phyloP scores from a whole-genome alignment of 768 basidiomycete genomes.

The Amanita jacksonii region DNA sequence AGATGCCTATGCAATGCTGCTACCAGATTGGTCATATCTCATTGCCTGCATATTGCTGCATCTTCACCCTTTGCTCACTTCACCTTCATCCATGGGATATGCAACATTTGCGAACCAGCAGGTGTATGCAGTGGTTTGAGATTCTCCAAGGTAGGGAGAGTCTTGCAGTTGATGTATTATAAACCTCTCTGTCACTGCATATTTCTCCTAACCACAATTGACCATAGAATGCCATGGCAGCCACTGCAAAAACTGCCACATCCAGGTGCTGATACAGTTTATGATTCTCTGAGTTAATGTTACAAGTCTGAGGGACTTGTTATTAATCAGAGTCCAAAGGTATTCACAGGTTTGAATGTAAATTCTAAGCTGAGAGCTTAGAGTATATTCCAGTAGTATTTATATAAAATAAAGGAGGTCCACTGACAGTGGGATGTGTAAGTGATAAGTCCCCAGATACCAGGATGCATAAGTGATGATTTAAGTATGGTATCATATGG shows the following conservation, averaged over 20 bases:
- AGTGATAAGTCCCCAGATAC: no score
- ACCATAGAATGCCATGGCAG: slow-evolving; percentile 20
- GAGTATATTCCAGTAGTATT: no score
- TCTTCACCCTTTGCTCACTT: slow-evolving; percentile 12
- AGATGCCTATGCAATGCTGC: slow-evolving; percentile 10
- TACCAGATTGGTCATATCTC: slow-evolving; percentile 13
- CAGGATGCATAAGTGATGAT: no score
- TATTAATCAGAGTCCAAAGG: no score
- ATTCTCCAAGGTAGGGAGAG: background rate
- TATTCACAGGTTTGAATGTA: no score
- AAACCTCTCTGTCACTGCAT: slow-evolving; percentile 5
- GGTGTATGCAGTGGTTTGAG: background rate
- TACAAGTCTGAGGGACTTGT: no score
- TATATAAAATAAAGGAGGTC: no score
- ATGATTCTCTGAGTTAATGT: no score
- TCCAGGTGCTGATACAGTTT: no score
- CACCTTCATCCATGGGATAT: slow-evolving; percentile 20
- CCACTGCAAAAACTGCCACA: slow-evolving; percentile 14
- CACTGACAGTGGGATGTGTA: no score
- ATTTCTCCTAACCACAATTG: slow-evolving; percentile 25
- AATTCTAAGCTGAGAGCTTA: no score
- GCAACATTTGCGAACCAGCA: slow-evolving; percentile 12
- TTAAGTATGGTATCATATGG: no score
- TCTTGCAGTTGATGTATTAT: slow-evolving; percentile 7
- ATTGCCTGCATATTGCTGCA: slow-evolving; percentile 13